These are phyloP conservation scores for Poa pratensis DNA, from an alignment of 176 grass and related monocot genomes.

Conservation along the genomic window DNA sequence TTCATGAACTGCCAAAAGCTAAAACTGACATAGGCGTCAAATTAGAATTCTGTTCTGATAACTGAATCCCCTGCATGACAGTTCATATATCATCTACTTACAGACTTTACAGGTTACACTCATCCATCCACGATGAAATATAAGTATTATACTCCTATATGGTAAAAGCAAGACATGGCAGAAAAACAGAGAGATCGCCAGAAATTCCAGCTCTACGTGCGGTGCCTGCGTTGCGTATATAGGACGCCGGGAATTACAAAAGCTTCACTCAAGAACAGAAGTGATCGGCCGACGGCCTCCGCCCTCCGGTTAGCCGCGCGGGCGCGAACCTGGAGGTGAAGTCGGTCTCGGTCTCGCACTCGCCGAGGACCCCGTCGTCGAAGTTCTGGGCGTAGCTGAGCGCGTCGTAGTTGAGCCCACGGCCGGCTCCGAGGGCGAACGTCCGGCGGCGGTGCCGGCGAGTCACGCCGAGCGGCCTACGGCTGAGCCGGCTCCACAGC, in stretches of 20 bases:
- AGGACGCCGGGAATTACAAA: not conserved
- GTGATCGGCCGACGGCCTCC: not conserved
- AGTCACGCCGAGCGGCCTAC: slow-evolving; percentile 13
- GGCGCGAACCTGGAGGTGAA: slow-evolving; percentile 53
- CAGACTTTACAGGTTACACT: not conserved
- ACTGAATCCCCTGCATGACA: not conserved
- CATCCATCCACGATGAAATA: not conserved
- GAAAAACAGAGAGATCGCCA: no score
- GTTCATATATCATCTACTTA: not conserved
- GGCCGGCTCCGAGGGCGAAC: slow-evolving; percentile 37
- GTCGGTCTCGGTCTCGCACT: slow-evolving; percentile 46
- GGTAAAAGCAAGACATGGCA: no score
- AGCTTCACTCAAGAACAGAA: not conserved
- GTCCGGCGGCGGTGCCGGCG: slow-evolving; percentile 25
- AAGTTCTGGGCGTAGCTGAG: slow-evolving; percentile 68
- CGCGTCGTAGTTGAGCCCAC: slow-evolving; percentile 67
- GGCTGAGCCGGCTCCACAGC: slow-evolving; percentile 47
- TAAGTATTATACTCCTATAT: no score
- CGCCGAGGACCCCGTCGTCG: slow-evolving; percentile 42
- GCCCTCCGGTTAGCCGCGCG: not conserved
- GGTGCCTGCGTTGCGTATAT: not conserved
- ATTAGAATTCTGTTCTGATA: not conserved
- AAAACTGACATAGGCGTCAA: not conserved
- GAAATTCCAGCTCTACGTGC: not conserved
- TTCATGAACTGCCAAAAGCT: not conserved